A percentile compares a stretch with the other conserved stretches of the same genome.
Conservation (phyloP, 192 early-diverging fungal species). For the Piromyces sp. region DNA sequence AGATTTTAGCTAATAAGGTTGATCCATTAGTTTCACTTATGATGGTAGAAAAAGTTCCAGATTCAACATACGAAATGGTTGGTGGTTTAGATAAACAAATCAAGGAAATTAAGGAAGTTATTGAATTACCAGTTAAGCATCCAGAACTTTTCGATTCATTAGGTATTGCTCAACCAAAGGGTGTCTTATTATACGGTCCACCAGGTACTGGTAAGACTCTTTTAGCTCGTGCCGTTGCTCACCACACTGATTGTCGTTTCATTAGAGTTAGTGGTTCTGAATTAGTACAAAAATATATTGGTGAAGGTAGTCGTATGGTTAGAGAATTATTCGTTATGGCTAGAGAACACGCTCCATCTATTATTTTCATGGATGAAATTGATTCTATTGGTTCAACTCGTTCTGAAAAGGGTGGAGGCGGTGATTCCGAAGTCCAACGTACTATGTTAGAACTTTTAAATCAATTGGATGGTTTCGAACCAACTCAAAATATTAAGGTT, state of each 20-base stretch:
- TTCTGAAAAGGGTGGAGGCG: conserved; percentile 51
- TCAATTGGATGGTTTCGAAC: conserved; percentile 78
- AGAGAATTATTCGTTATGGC: conserved; percentile 11
- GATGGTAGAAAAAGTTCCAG: conserved; percentile 99
- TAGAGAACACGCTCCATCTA: conserved; percentile 77
- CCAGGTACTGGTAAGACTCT: conserved; percentile 81
- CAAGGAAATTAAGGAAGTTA: conserved; percentile 99
- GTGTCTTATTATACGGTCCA: conserved; percentile 27
- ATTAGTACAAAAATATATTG: conserved; percentile 84
- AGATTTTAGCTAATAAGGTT: conserved; percentile 90
- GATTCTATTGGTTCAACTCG: conserved; percentile 78
- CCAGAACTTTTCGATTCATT: conserved; percentile 95
- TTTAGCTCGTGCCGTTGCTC: conserved; percentile 75
- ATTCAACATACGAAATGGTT: conserved; percentile 98
- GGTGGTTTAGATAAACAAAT: conserved; percentile 98
- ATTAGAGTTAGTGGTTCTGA: conserved; percentile 82
- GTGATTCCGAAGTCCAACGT: conserved; percentile 78
- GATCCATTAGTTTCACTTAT: conserved; percentile 99
- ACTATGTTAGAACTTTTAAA: conserved; percentile 82
- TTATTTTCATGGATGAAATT: conserved; percentile 88
- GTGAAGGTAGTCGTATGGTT: conserved; percentile 81
- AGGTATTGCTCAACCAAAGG: conserved; percentile 97
- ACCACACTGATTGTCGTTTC: conserved; percentile 81
- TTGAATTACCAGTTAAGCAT: conserved; percentile 98
- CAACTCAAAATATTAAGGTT: conserved; percentile 79